Evolutionary conservation across 306 rosid genomes (phyloP), one percentile per base, ranked within the genome.

Genomic region (Argentina anserina): DNA sequence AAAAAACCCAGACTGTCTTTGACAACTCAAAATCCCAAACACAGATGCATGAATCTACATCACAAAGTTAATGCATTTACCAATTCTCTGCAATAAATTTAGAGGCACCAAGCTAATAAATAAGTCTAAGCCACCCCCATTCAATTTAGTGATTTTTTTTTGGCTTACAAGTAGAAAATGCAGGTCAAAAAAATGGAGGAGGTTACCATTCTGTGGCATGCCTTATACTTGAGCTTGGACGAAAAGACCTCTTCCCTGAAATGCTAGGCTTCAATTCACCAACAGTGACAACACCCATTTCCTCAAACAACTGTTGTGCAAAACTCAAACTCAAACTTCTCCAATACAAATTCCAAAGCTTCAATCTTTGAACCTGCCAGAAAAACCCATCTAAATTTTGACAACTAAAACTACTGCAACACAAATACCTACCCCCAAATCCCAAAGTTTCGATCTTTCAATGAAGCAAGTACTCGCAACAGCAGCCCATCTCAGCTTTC

Each of bases 171-270:
- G 7, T 62, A 34, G 6, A 2, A 37, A 20, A 9, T 41, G 67
- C 67, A 41, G 43, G 67, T 20, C 37, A 49, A 3, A 39, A 12
- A 14, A 15, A 55, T 75, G 77, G 70, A 53, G 29, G 49, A 62
- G 31, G 76, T 62, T 90, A 95, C 99, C 99, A 95, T 84, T 95
- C 97, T 55, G 96, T 90, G 76, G 99, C 97, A 82, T 95, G 97
- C 70, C 97, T 88, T 76, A 91, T 88, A 69, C 96, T 95, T 37
- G 97, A 91, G 80, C 97, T 92, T 7, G 99, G 89, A 49, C 90
- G 90, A 81, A 88, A 90, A 6, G 96, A 88, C 81, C 97, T 85
- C 87, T 87, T 95, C 79, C 97, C 97, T 15, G 97, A 92, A 75
- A 91, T 90, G 83, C 97, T 91, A 39, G 99, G 91, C 87, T 91